phyloP scores from a whole-genome alignment of 108 stramenopile species.

The Conticribra guillardii region DNA sequence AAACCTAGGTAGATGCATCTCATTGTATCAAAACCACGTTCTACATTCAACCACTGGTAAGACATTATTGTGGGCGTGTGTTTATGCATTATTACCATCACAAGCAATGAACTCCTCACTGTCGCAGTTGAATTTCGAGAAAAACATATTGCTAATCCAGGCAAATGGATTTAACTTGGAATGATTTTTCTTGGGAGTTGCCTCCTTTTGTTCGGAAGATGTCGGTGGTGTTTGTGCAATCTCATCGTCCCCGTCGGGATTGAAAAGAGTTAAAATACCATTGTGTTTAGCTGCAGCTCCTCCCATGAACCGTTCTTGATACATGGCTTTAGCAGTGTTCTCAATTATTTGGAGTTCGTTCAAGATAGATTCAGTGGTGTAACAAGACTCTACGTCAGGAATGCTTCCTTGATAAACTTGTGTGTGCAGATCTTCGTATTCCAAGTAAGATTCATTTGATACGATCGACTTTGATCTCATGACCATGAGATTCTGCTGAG shows the following conservation, averaged over 20 bases:
- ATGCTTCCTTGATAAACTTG: conserved; percentile 12
- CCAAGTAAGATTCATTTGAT: not conserved
- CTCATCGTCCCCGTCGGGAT: not conserved
- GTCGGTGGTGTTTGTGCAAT: not conserved
- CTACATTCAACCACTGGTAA: too few species aligned
- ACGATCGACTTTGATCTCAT: not conserved
- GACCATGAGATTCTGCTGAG: too few species aligned
- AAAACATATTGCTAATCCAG: not conserved
- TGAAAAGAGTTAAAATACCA: not conserved
- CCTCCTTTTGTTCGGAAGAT: not conserved
- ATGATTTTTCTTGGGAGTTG: too few species aligned
- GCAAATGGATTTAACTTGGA: too few species aligned
- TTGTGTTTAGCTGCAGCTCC: not conserved
- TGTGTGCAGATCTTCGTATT: not conserved
- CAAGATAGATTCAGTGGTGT: conserved; percentile 16
- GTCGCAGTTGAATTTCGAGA: not conserved
- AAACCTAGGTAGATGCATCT: too few species aligned
- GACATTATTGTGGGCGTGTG: too few species aligned
- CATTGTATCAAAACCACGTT: too few species aligned
- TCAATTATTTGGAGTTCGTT: conserved; percentile 23
- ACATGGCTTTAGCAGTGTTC: conserved; percentile 18
- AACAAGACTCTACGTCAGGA: conserved; percentile 1
- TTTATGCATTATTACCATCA: too few species aligned
- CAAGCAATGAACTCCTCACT: not conserved
- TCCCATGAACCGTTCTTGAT: conserved; percentile 21